Evolutionary conservation across 805 yeast species (phyloP).

Genomic region (Vanderwaltozyma verrucispora): DNA sequence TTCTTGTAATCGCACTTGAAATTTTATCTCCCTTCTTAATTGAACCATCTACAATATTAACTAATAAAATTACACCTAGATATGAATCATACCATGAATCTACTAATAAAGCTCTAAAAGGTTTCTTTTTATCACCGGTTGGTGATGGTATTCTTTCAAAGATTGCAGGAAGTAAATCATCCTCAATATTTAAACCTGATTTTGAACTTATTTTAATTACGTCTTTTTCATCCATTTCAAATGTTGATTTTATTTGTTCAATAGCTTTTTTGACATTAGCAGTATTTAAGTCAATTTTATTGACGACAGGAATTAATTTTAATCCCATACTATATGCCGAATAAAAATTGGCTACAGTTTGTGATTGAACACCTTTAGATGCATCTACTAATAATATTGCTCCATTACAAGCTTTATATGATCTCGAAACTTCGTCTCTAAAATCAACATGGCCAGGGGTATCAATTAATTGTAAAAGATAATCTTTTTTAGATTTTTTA

Average conservation of each 20-base stretch:
- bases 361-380: slow-evolving; percentile 94
- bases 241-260: slow-evolving; percentile 76
- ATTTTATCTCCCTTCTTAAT: slow-evolving; percentile 67
- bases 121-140: slow-evolving; percentile 47
- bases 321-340: slow-evolving; percentile 80
- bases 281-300: slow-evolving; percentile 74
- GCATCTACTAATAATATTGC: slow-evolving; percentile 89
- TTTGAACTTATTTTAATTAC: slow-evolving; percentile 86
- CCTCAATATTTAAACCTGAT: slow-evolving; percentile 68
- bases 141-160: slow-evolving; percentile 79
- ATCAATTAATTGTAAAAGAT: slow-evolving; percentile 81
- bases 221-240: slow-evolving; percentile 66
- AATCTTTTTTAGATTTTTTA: slow-evolving; percentile 50
- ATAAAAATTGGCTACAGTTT: slow-evolving; percentile 94
- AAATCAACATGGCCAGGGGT: slow-evolving; percentile 99
- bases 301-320: slow-evolving; percentile 76
- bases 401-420: slow-evolving; percentile 95
- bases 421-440: slow-evolving; percentile 75
- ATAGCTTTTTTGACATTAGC: slow-evolving; percentile 76
- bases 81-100: slow-evolving; percentile 97
- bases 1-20: slow-evolving; percentile 64
- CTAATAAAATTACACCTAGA: slow-evolving; percentile 79
- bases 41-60: slow-evolving; percentile 76
- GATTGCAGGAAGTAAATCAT: slow-evolving; percentile 67
- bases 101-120: slow-evolving; percentile 51